phyloP scores from a whole-genome alignment of 768 basidiomycete genomes.

The Boletus coccyginus region DNA sequence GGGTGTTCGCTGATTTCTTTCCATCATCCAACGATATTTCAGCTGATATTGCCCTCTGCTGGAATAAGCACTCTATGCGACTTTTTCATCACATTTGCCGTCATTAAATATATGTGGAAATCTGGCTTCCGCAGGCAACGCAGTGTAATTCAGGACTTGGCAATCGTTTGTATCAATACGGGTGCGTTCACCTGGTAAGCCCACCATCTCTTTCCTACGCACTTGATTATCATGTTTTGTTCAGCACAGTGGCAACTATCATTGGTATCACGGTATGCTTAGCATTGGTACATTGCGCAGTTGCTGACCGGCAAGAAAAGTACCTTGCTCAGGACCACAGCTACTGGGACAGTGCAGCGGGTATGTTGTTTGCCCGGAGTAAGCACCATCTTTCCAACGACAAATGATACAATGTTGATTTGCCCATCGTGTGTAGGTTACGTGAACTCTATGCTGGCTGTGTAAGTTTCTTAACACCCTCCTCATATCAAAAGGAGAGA shows the following conservation, averaged over 20 bases:
- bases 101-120: slow-evolving; percentile 20
- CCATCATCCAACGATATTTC: not conserved
- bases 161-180: slow-evolving; percentile 12
- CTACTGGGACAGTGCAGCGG: not conserved
- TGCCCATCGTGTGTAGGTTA: not conserved
- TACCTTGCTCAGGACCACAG: not conserved
- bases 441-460: slow-evolving; percentile 15
- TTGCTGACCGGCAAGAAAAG: not conserved
- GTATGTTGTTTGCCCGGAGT: slow-evolving; percentile 2
- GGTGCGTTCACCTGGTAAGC: slow-evolving; percentile 14
- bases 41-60: slow-evolving; percentile 1
- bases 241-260: not conserved
- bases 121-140: slow-evolving; percentile 11
- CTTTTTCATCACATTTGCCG: not conserved
- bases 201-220: fast-evolving
- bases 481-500: not conserved
- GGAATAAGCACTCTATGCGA: not conserved
- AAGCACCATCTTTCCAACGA: not conserved
- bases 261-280: slow-evolving; percentile 7
- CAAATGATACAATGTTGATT: not conserved
- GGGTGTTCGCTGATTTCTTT: not conserved
- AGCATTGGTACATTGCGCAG: not conserved
- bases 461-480: slow-evolving; percentile 1
- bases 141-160: slow-evolving; percentile 6
- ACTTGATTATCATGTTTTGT: not conserved